These are phyloP conservation scores for Setomelanomma holmii DNA, from an alignment of 2,329 filamentous ascomycete genomes.

Conservation along the genomic window DNA sequence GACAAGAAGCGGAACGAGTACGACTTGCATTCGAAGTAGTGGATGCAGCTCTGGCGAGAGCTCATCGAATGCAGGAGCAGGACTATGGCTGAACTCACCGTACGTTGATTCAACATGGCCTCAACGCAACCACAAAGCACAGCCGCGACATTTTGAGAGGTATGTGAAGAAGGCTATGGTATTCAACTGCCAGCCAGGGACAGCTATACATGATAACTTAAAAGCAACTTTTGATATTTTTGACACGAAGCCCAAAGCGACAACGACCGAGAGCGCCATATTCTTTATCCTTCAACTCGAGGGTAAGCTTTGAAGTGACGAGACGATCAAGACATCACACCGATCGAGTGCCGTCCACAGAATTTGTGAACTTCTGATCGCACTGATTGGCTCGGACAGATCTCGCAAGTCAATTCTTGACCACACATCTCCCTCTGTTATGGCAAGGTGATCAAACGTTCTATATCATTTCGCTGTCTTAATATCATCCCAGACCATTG, in stretches of 20 bases:
- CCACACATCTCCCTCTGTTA: too few species aligned
- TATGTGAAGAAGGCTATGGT: conserved; percentile 3
- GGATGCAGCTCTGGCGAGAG: too few species aligned
- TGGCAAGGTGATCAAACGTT: too few species aligned
- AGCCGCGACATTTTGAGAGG: not conserved
- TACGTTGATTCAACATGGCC: not conserved
- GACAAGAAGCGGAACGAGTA: not conserved
- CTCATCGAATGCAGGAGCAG: too few species aligned
- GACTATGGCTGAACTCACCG: not conserved
- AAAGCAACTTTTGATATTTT: not conserved
- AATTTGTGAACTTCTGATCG: too few species aligned
- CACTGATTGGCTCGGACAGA: too few species aligned
- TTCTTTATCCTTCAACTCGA: not conserved
- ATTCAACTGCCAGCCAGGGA: conserved; percentile 15
- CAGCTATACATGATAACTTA: not conserved
- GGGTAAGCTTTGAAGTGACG: too few species aligned
- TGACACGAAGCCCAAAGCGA: not conserved
- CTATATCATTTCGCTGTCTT: not conserved
- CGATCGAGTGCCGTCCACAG: too few species aligned
- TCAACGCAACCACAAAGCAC: not conserved
- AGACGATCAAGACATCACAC: too few species aligned
- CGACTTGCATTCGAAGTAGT: too few species aligned
- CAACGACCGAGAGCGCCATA: not conserved
- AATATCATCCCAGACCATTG: not conserved
- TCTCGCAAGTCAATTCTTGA: too few species aligned